Base-by-base conservation (phyloP, 305 asterid species). In the Andrographis paniculata region DNA sequence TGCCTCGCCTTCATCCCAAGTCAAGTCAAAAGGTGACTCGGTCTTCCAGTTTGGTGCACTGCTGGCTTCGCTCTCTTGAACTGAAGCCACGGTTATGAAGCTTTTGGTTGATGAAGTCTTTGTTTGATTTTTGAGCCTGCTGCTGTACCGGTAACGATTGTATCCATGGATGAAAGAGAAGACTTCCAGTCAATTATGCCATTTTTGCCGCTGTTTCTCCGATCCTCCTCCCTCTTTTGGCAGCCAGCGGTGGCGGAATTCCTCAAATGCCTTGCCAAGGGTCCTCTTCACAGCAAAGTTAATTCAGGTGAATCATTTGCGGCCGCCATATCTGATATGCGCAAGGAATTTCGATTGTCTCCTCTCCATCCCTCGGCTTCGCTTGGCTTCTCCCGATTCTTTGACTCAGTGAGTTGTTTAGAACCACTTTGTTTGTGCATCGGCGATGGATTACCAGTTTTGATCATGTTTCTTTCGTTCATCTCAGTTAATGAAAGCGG, bases 251-350 rank as follows among this genome's bases (percentile, higher is more conserved):
- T 71, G 55, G 51, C 72, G 30, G 88, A 72, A 62, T 76, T 75
- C 20, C 76, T 84, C 45, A 62, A 67, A 50, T 57, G 72, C 24
- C 77, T 87, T 7, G 65, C 84, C 49, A 48, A 44, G 3, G 87
- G 96, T 12, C 94, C 91, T 1, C 50, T 17, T 28, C 71, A 67
- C 63, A 87, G 96, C 72, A 67, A 84, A 30, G 86, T 84, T 46
- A 48, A 62, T 60, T 71, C 94, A 15, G 97, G 97, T n/a, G 65
- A 72, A 33, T 60, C 70, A 37, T 77, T 87, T 30, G 73, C 76
- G 50, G 61, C 73, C 48, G 80, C 78, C 55, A 62, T 84, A 45
- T 64, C 76, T 20, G 83, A 78, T 64, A 50, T 80, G 14, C 77
- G 77, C 50, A 63, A 60, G 55, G 76, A 81, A 45, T 68, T 80